Conservation (phyloP, 2,329 filamentous ascomycete genomes). For the Lanzia echinophila region DNA sequence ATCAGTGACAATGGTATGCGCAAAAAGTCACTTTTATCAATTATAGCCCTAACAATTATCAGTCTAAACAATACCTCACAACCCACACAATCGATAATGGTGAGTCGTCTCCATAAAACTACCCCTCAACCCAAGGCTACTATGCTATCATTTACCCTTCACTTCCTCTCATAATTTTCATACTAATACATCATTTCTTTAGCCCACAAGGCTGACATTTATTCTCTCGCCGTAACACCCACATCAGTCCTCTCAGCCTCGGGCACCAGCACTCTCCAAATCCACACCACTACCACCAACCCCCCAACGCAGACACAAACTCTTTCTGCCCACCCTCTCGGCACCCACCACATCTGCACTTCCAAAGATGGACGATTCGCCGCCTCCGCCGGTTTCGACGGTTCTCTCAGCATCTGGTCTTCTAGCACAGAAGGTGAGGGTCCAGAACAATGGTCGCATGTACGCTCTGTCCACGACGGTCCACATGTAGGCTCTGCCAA, state of each 20-base stretch:
- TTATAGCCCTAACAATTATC: constrained; percentile 15
- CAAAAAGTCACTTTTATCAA: constrained; percentile 3
- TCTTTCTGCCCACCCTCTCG: constrained; percentile 73
- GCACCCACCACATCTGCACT: constrained; percentile 83
- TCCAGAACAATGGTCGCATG: constrained; percentile 40
- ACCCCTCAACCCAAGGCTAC: constrained; percentile 11
- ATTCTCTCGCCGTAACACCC: constrained; percentile 69
- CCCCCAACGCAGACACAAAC: constrained; percentile 74
- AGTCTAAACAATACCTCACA: constrained; percentile 99
- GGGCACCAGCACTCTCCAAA: constrained; percentile 72
- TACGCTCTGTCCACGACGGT: constrained; percentile 42
- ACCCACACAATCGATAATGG: constrained; percentile 85
- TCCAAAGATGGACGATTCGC: constrained; percentile 62
- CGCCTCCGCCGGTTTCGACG: constrained; percentile 82
- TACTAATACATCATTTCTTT: constrained; percentile 22
- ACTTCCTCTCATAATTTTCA: background rate
- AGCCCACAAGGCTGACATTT: constrained; percentile 83
- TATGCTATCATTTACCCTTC: background rate
- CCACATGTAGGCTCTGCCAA: constrained; percentile 40
- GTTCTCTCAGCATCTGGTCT: constrained; percentile 80
- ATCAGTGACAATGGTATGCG: constrained; percentile 27
- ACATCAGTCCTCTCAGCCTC: constrained; percentile 74
- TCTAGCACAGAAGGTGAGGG: constrained; percentile 40
- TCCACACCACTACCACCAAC: constrained; percentile 67
- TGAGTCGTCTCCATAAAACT: constrained; percentile 35